Percentiles rank a stretch among this genome's conserved stretches.
Evolutionary conservation across 352 stramenopile genomes (phyloP).

Genomic region (Globisporangium cylindrosporum): DNA sequence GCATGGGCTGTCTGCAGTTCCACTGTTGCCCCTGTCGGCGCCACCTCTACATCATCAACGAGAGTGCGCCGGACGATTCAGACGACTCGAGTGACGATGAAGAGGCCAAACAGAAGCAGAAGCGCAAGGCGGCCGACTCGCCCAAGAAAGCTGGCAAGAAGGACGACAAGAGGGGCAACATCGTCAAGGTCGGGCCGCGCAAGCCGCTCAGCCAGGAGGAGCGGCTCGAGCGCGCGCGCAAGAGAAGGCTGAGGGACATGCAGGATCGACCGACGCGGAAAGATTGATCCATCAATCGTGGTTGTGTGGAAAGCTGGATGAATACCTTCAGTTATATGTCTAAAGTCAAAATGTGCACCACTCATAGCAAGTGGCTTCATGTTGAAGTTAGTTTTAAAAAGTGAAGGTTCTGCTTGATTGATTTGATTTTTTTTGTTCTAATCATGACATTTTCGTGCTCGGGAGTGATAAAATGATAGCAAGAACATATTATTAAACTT

Average conservation of each 20-base stretch:
- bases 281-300: conserved; percentile 19
- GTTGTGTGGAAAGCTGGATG: not conserved
- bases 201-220: conserved; percentile 71
- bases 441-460: too few species aligned
- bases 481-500: too few species aligned
- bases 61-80: conserved; percentile 25
- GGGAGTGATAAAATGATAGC: too few species aligned
- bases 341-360: too few species aligned
- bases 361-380: too few species aligned
- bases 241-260: conserved; percentile 63
- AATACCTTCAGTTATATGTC: too few species aligned
- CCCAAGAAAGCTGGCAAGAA: conserved; percentile 20
- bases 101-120: conserved; percentile 26
- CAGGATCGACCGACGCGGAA: conserved; percentile 62
- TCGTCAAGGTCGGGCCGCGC: conserved; percentile 49
- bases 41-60: conserved; percentile 54
- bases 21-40: conserved; percentile 63
- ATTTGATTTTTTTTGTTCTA: too few species aligned
- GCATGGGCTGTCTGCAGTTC: conserved; percentile 68
- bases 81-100: conserved; percentile 34
- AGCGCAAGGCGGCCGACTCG: conserved; percentile 4
- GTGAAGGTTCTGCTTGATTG: too few species aligned
- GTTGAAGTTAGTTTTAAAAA: too few species aligned
- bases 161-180: conserved; percentile 42
- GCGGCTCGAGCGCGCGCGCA: conserved; percentile 51